These are phyloP conservation scores for Logfia minima DNA, from an alignment of 129 eudicot genomes.

Conservation along the genomic window DNA sequence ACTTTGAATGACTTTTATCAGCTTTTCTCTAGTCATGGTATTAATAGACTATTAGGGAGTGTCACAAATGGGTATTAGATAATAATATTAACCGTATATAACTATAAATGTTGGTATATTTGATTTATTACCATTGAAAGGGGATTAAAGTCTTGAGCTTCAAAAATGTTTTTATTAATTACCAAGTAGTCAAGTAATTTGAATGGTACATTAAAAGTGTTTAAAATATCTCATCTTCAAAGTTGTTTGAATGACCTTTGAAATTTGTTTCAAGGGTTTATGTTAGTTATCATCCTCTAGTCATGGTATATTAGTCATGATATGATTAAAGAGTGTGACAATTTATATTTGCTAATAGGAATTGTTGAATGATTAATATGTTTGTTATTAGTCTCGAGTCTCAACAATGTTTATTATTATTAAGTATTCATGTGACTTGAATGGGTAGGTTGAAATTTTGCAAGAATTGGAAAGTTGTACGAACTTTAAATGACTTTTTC, in stretches of 20 bases:
- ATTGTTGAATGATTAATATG: too few species aligned
- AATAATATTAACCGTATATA: neutral
- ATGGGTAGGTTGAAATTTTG: neutral
- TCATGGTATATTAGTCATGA: neutral
- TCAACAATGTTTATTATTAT: too few species aligned
- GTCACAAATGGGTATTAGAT: neutral
- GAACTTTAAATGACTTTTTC: too few species aligned
- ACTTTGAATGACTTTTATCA: neutral
- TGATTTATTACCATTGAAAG: neutral
- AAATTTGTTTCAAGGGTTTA: neutral
- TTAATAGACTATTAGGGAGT: neutral
- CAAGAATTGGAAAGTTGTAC: too few species aligned
- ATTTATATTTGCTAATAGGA: too few species aligned
- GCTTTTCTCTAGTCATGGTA: neutral
- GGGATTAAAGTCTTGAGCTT: neutral
- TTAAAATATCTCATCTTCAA: neutral
- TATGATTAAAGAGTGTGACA: too few species aligned
- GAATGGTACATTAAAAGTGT: neutral
- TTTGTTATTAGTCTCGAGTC: neutral
- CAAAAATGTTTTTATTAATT: neutral
- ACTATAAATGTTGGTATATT: too few species aligned
- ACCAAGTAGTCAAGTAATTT: neutral
- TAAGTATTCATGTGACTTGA: neutral
- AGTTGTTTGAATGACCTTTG: neutral
- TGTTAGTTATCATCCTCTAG: neutral